These are phyloP conservation scores for Penicillium sp. DNA, from an alignment of 2,329 filamentous ascomycete genomes.

Conservation along the genomic window DNA sequence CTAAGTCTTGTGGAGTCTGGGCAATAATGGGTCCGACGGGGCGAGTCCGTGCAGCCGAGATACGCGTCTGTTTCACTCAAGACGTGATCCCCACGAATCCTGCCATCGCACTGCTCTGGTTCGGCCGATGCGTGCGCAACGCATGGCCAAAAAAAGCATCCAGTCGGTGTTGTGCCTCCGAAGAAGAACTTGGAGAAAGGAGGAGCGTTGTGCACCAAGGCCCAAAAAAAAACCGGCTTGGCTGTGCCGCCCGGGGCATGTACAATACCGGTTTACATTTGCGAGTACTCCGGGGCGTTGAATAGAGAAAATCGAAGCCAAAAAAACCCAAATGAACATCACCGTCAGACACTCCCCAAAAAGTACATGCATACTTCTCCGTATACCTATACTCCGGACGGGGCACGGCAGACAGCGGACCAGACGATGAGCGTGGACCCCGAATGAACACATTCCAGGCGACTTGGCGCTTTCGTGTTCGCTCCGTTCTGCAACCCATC, in stretches of 20 bases:
- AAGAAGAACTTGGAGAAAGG: too few relatives aligned
- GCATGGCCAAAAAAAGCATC: neutral
- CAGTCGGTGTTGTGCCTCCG: neutral
- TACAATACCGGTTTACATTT: too few relatives aligned
- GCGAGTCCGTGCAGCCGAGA: slow-evolving; percentile 38
- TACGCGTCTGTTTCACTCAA: slow-evolving; percentile 36
- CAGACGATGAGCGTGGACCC: too few relatives aligned
- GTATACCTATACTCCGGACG: too few relatives aligned
- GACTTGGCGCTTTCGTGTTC: slow-evolving; percentile 5
- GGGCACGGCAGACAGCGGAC: too few relatives aligned
- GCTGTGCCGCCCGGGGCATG: too few relatives aligned
- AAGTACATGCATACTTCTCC: neutral
- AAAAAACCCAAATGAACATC: too few relatives aligned
- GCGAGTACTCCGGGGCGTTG: too few relatives aligned
- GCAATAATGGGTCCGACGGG: slow-evolving; percentile 5
- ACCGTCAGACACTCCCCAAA: too few relatives aligned
- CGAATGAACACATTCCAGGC: slow-evolving; percentile 1
- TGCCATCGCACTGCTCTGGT: slow-evolving; percentile 13
- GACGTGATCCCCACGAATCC: slow-evolving; percentile 14
- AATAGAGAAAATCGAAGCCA: too few relatives aligned
- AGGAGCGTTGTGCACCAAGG: too few relatives aligned
- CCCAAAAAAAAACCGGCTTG: too few relatives aligned
- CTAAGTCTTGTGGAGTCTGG: slow-evolving; percentile 7
- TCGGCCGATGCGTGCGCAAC: slow-evolving; percentile 8
- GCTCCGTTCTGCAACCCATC: slow-evolving; percentile 8